phyloP scores from a whole-genome alignment of 2,329 filamentous ascomycete genomes.

The Fusarium sp. region DNA sequence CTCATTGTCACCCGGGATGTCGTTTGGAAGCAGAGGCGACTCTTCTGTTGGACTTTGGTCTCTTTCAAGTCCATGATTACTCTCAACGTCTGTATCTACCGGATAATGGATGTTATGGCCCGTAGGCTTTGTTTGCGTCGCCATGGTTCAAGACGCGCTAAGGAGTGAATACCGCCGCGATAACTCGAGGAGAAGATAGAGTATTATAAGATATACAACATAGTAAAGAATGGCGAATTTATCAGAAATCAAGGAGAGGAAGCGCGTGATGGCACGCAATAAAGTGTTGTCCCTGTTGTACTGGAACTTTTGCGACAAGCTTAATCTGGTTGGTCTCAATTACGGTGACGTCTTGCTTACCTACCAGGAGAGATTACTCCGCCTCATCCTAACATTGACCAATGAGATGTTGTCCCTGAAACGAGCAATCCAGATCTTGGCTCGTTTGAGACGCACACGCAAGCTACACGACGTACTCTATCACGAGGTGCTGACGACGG shows the following conservation, averaged over 20 bases:
- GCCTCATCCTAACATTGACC: conserved; percentile 4
- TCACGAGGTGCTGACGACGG: conserved; percentile 22
- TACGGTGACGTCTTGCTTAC: conserved; percentile 20
- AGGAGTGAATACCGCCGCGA: background rate
- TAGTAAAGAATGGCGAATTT: conserved; percentile 6
- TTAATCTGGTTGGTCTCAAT: conserved; percentile 6
- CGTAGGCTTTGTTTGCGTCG: background rate
- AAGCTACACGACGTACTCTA: conserved; percentile 17
- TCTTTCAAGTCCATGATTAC: conserved; percentile 4
- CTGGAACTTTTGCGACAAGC: conserved; percentile 31
- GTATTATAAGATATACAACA: conserved; percentile 10
- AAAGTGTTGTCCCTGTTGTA: conserved; percentile 9
- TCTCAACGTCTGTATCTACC: conserved; percentile 21
- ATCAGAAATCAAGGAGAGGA: background rate
- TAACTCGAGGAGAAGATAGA: too few species aligned
- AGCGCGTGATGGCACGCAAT: conserved; percentile 1
- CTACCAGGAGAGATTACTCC: conserved; percentile 14
- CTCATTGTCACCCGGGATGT: conserved; percentile 26
- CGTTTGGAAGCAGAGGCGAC: conserved; percentile 36
- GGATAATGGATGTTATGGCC: background rate
- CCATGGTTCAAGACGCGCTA: background rate
- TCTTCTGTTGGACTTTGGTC: conserved; percentile 23
- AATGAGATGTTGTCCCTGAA: background rate
- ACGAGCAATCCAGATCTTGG: background rate
- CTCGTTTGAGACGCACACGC: conserved; percentile 15